Conservation (phyloP, 495 filamentous ascomycete genomes). For the Daldinia loculata region DNA sequence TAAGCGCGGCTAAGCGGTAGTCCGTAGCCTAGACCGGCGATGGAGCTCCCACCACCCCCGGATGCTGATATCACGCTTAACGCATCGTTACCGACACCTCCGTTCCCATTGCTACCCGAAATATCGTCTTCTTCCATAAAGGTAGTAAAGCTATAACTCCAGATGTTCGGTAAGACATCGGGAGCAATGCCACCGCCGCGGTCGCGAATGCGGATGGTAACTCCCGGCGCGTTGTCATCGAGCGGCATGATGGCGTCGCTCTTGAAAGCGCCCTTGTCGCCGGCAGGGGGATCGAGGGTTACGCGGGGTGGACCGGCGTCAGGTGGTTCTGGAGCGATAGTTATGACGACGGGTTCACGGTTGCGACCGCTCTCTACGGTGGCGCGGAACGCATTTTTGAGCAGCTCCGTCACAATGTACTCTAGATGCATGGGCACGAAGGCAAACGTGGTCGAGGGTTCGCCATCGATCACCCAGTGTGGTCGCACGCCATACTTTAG, state of each 20-base stretch:
- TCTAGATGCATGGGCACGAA: constrained; percentile 95
- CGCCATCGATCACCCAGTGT: constrained; percentile 79
- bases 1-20: constrained; percentile 91
- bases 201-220: constrained; percentile 95
- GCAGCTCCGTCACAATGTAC: constrained; percentile 93
- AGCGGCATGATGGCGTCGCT: constrained; percentile 62
- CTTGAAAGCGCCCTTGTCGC: constrained; percentile 58
- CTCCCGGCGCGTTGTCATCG: constrained; percentile 75
- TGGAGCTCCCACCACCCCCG: constrained; percentile 73
- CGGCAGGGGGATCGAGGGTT: constrained; percentile 79
- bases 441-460: constrained; percentile 82
- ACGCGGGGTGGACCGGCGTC: constrained; percentile 49
- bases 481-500: constrained; percentile 93
- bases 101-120: constrained; percentile 33
- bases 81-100: constrained; percentile 64
- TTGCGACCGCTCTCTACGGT: constrained; percentile 82
- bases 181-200: constrained; percentile 91
- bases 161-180: constrained; percentile 83
- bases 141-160: constrained; percentile 96
- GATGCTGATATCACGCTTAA: constrained; percentile 75
- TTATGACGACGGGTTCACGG: constrained; percentile 85
- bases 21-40: constrained; percentile 91
- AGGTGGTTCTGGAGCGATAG: constrained; percentile 86
- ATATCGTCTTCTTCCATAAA: constrained; percentile 71
- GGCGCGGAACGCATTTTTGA: constrained; percentile 96